Evolutionary conservation across 495 filamentous ascomycete genomes (phyloP).

Genomic region (Chaetomium tenue): DNA sequence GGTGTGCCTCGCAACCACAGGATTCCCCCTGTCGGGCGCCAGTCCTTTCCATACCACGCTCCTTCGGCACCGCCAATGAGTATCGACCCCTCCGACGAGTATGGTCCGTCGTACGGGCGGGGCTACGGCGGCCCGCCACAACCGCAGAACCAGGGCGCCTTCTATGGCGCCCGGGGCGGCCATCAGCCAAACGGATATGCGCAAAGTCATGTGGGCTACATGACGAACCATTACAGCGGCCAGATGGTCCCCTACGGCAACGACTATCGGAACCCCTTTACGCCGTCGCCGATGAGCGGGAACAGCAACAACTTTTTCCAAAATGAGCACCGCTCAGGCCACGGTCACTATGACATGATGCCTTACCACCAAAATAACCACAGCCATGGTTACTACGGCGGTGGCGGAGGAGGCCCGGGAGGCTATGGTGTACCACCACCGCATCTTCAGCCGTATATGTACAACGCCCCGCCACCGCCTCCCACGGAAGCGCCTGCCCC

Average conservation of each 20-base stretch:
- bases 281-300: constrained; percentile 30
- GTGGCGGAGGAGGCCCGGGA: constrained; percentile 15
- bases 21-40: constrained; percentile 36
- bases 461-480: constrained; percentile 45
- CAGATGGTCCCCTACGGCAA: constrained; percentile 47
- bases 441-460: constrained; percentile 43
- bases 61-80: constrained; percentile 48
- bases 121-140: constrained; percentile 33
- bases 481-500: constrained; percentile 43
- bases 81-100: constrained; percentile 48
- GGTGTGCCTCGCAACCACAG: constrained; percentile 41
- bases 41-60: constrained; percentile 37
- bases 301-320: constrained; percentile 38
- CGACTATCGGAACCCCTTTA: constrained; percentile 45
- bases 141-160: constrained; percentile 34
- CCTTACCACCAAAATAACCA: constrained; percentile 38
- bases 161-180: constrained; percentile 38
- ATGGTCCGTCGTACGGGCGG: constrained; percentile 35
- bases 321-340: constrained; percentile 27
- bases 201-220: constrained; percentile 46
- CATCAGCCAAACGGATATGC: constrained; percentile 34
- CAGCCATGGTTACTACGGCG: constrained; percentile 30
- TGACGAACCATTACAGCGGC: constrained; percentile 29
- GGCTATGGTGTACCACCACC: constrained; percentile 32
- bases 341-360: constrained; percentile 46